These are phyloP conservation scores for Fusarium denticulatum DNA, from an alignment of 2,329 filamentous ascomycete genomes.

Conservation along the genomic window DNA sequence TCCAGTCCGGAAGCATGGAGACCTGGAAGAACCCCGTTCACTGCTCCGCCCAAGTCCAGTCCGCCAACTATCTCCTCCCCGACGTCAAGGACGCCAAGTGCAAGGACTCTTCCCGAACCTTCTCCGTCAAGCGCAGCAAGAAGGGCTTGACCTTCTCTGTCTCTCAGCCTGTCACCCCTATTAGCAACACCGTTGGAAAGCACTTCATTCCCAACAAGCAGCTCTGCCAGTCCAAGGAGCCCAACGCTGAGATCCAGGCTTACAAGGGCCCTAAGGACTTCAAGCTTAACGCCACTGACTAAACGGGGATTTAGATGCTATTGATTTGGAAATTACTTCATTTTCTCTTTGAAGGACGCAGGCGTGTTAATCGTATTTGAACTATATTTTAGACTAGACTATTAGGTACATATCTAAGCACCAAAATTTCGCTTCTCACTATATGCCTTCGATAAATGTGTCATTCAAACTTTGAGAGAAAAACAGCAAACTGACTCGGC, in stretches of 20 bases:
- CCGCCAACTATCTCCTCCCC: conserved; percentile 42
- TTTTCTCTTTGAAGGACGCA: not conserved
- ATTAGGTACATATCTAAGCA: not conserved
- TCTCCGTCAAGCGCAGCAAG: conserved; percentile 34
- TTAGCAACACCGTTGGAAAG: conserved; percentile 38
- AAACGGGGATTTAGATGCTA: not conserved
- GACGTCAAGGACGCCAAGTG: conserved; percentile 44
- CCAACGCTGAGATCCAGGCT: conserved; percentile 42
- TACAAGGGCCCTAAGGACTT: conserved; percentile 44
- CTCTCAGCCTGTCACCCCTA: conserved; percentile 42
- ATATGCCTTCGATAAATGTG: not conserved
- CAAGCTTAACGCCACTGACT: not conserved
- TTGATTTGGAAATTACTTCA: not conserved
- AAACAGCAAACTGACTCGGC: not conserved
- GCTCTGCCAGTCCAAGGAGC: not conserved
- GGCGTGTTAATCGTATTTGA: not conserved
- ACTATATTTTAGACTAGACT: not conserved
- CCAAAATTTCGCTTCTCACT: not conserved
- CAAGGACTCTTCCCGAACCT: conserved; percentile 45
- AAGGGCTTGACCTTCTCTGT: conserved; percentile 43
- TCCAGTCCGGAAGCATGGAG: conserved; percentile 39
- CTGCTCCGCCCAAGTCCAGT: conserved; percentile 38
- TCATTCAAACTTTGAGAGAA: not conserved
- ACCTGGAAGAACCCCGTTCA: conserved; percentile 32
- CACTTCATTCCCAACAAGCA: conserved; percentile 41